These are phyloP conservation scores for Pythium aristosporum DNA, from an alignment of 352 stramenopile species.

Conservation along the genomic window DNA sequence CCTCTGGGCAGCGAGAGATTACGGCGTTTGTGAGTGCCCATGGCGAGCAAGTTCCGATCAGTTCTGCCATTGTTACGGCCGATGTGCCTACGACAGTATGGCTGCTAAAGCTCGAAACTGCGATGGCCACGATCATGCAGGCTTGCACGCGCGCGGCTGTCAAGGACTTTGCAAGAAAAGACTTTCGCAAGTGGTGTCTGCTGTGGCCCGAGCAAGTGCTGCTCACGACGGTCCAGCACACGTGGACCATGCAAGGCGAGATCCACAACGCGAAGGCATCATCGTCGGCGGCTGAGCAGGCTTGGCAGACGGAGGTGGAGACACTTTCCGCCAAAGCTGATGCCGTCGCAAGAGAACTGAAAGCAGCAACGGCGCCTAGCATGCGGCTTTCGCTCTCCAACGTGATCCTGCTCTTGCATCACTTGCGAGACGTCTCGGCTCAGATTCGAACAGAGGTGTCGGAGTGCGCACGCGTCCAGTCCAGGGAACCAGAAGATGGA, in stretches of 20 bases:
- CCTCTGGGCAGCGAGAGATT: conserved; percentile 54
- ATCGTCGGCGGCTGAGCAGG: conserved; percentile 27
- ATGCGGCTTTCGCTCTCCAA: conserved; percentile 38
- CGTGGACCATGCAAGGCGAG: conserved; percentile 66
- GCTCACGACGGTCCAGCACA: conserved; percentile 44
- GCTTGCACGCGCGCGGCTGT: conserved; percentile 60
- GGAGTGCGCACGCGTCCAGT: background rate
- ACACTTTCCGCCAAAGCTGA: conserved; percentile 36
- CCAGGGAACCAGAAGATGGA: background rate
- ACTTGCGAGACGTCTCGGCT: conserved; percentile 55
- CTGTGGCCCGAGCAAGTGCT: conserved; percentile 79
- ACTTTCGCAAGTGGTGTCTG: conserved; percentile 82
- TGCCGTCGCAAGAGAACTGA: conserved; percentile 48
- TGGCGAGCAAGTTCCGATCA: conserved; percentile 59
- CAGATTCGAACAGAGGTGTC: conserved; percentile 33
- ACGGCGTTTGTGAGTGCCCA: conserved; percentile 47
- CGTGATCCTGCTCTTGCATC: conserved; percentile 45
- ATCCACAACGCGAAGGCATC: conserved; percentile 32
- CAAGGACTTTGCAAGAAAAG: conserved; percentile 65
- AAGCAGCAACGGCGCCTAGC: conserved; percentile 39
- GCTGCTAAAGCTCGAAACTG: conserved; percentile 59
- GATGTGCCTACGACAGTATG: conserved; percentile 41
- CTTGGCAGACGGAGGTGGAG: conserved; percentile 35
- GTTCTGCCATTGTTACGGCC: conserved; percentile 45
- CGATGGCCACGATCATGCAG: conserved; percentile 67